Percentiles rank a stretch among this genome's conserved stretches.
Evolutionary conservation across 2,329 filamentous ascomycete species (phyloP).

Genomic region (Fonsecaea monophora): DNA sequence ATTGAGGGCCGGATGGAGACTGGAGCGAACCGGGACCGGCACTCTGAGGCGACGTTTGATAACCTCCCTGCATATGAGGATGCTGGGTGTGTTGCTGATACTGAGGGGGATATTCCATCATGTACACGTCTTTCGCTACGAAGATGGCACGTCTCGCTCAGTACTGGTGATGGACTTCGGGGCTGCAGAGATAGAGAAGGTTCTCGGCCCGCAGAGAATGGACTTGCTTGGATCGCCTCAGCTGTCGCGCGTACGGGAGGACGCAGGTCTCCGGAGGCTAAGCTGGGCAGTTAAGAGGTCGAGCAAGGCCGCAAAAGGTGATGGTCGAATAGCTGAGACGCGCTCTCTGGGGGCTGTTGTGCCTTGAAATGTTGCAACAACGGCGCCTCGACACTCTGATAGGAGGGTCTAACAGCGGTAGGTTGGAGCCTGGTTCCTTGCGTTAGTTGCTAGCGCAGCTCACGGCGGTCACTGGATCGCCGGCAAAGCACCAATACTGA

Average conservation of each 20-base stretch:
- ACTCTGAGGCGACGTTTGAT: constrained; percentile 65
- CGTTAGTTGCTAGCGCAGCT: constrained; percentile 54
- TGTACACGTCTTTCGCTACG: constrained; percentile 43
- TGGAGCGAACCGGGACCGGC: constrained; percentile 64
- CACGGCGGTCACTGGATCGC: constrained; percentile 51
- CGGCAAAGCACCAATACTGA: constrained; percentile 37
- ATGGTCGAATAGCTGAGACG: constrained; percentile 29
- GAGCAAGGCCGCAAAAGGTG: constrained; percentile 20
- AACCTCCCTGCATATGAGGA: constrained; percentile 65
- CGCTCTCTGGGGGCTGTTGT: constrained; percentile 32
- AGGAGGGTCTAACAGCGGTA: constrained; percentile 48
- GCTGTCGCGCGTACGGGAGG: constrained; percentile 32
- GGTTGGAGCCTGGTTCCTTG: constrained; percentile 50
- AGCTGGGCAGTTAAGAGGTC: constrained; percentile 26
- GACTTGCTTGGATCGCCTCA: constrained; percentile 29
- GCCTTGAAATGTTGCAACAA: constrained; percentile 30
- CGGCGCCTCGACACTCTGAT: constrained; percentile 45
- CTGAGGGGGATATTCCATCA: constrained; percentile 79
- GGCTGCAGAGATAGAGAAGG: constrained; percentile 26
- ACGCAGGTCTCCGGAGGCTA: constrained; percentile 32
- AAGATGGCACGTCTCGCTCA: constrained; percentile 22
- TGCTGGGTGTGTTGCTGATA: constrained; percentile 71
- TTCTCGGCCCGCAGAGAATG: constrained; percentile 26
- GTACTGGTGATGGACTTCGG: constrained; percentile 25
- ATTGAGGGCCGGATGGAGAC: constrained; percentile 73